Evolutionary conservation across 768 basidiomycete genomes (phyloP).

Genomic region (Amanita inopinata): DNA sequence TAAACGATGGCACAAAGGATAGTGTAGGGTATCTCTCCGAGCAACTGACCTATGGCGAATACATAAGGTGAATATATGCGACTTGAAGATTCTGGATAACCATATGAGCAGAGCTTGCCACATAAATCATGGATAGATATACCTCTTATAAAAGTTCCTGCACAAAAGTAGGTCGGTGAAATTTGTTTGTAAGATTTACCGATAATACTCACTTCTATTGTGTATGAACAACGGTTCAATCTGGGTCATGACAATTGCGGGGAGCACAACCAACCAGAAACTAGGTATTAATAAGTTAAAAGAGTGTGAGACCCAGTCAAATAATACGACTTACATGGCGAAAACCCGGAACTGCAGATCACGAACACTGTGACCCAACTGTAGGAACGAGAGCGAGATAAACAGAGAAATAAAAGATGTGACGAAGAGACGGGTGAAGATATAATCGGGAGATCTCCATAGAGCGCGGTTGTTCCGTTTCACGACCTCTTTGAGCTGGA

Average conservation of each 20-base stretch:
- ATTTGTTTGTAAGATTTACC: background rate
- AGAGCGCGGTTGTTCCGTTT: slow-evolving; percentile 58
- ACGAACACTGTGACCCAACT: slow-evolving; percentile 51
- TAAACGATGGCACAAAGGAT: slow-evolving; percentile 63
- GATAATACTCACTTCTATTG: slow-evolving; percentile 37
- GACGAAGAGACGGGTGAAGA: slow-evolving; percentile 74
- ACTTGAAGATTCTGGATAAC: slow-evolving; percentile 54
- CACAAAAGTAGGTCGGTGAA: background rate
- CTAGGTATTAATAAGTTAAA: slow-evolving; percentile 20
- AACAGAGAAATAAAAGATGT: slow-evolving; percentile 62
- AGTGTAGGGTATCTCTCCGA: slow-evolving; percentile 75
- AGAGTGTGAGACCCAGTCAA: background rate
- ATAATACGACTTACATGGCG: slow-evolving; percentile 42
- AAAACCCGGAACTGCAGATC: slow-evolving; percentile 78
- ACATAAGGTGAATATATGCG: slow-evolving; percentile 82
- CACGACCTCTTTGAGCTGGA: slow-evolving; percentile 64
- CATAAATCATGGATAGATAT: background rate
- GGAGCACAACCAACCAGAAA: slow-evolving; percentile 59
- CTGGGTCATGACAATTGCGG: slow-evolving; percentile 71
- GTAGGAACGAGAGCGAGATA: slow-evolving; percentile 72
- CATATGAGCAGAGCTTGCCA: background rate
- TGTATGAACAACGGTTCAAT: slow-evolving; percentile 78
- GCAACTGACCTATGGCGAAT: slow-evolving; percentile 73
- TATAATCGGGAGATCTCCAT: slow-evolving; percentile 81
- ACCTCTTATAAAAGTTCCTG: slow-evolving; percentile 31